phyloP scores from a whole-genome alignment of 768 basidiomycete genomes.

The Termitomyces sp. region DNA sequence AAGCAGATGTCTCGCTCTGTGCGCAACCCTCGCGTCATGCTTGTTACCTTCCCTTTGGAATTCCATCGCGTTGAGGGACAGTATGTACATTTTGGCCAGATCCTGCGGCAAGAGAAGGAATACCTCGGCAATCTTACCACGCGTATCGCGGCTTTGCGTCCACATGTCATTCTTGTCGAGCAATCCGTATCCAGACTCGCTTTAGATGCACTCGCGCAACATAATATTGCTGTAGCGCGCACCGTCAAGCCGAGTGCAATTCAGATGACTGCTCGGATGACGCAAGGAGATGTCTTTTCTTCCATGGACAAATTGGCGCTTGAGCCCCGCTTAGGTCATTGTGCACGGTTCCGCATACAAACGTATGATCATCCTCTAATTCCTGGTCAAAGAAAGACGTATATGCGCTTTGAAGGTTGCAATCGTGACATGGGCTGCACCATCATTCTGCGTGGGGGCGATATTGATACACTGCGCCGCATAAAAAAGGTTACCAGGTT shows the following conservation, averaged over 20 bases:
- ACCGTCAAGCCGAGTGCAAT: constrained; percentile 87
- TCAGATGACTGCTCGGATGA: constrained; percentile 87
- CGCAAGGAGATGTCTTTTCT: constrained; percentile 91
- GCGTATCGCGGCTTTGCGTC: constrained; percentile 87
- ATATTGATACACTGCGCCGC: constrained; percentile 73
- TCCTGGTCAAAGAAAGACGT: constrained; percentile 91
- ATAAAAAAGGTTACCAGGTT: constrained; percentile 94
- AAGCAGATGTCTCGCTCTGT: constrained; percentile 87
- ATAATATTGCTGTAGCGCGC: constrained; percentile 87
- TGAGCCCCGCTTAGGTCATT: constrained; percentile 88
- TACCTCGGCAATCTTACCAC: constrained; percentile 84
- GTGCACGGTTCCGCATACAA: constrained; percentile 79
- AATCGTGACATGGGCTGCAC: constrained; percentile 92
- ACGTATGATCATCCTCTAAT: constrained; percentile 94
- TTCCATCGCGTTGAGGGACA: constrained; percentile 92
- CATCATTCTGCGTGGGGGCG: constrained; percentile 84
- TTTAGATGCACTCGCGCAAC: constrained; percentile 78
- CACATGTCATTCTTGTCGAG: constrained; percentile 90
- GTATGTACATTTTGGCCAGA: constrained; percentile 89
- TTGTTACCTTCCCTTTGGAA: constrained; percentile 92
- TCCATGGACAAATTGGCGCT: constrained; percentile 92
- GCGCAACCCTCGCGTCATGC: constrained; percentile 89
- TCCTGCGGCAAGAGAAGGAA: constrained; percentile 89
- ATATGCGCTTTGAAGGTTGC: constrained; percentile 98
- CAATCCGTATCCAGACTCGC: constrained; percentile 89